These are phyloP conservation scores for Takashimella koratensis DNA, from an alignment of 1,284 basidiomycete genomes.

Conservation along the genomic window DNA sequence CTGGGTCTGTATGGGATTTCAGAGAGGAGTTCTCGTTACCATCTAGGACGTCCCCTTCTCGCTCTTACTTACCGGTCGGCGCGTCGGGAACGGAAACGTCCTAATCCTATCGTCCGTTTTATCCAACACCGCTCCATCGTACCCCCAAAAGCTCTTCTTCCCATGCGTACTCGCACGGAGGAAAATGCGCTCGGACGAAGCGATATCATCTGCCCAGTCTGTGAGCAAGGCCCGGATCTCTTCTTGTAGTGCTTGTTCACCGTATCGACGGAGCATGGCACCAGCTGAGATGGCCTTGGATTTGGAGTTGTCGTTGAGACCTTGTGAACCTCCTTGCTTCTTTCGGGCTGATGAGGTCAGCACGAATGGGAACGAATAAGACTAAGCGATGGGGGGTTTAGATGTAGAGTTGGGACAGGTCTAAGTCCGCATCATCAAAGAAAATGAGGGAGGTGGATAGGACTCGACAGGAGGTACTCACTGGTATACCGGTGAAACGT, in stretches of 20 bases:
- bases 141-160: constrained; percentile 81
- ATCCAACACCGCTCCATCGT: constrained; percentile 63
- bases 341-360: constrained; percentile 70
- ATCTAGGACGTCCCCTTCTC: constrained; percentile 3
- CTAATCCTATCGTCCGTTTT: constrained; percentile 73
- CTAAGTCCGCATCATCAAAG: too few relatives aligned
- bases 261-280: constrained; percentile 89
- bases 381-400: too few relatives aligned
- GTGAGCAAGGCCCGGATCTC: constrained; percentile 77
- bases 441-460: not conserved
- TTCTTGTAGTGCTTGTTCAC: constrained; percentile 88
- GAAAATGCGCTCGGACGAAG: constrained; percentile 78
- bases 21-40: too few relatives aligned
- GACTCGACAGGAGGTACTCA: constrained; percentile 45
- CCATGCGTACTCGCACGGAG: constrained; percentile 82
- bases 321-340: constrained; percentile 96
- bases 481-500: constrained; percentile 99
- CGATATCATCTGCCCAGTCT: constrained; percentile 81
- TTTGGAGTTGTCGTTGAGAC: constrained; percentile 86
- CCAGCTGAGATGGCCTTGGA: constrained; percentile 92
- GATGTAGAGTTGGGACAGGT: too few relatives aligned
- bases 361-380: too few relatives aligned
- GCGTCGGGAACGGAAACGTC: constrained; percentile 88
- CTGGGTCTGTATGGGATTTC: constrained; percentile 66
- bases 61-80: constrained; percentile 67